Conservation (phyloP, 2,329 filamentous ascomycete genomes). For the Sclerotinia minor region DNA sequence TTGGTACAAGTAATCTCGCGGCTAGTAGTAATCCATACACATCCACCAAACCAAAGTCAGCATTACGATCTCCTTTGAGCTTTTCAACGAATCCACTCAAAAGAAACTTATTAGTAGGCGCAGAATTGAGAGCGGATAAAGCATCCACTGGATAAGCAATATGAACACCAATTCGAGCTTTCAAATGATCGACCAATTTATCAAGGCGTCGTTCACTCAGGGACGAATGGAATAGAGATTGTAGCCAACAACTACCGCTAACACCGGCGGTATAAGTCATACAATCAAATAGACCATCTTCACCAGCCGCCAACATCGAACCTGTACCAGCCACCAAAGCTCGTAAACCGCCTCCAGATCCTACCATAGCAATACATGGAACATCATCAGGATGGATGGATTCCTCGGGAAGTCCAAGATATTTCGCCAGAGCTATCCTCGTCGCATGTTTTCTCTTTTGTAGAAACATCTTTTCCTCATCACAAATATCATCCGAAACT, state of each 20-base stretch:
- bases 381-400: constrained; percentile 93
- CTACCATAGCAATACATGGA: constrained; percentile 89
- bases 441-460: constrained; percentile 67
- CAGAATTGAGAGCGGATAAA: constrained; percentile 75
- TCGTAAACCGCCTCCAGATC: constrained; percentile 86
- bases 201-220: constrained; percentile 68
- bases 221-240: constrained; percentile 82
- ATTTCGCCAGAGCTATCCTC: constrained; percentile 73
- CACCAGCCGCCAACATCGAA: constrained; percentile 78
- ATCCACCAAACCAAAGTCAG: constrained; percentile 88
- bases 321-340: constrained; percentile 89
- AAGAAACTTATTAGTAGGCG: constrained; percentile 90
- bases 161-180: constrained; percentile 79
- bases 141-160: constrained; percentile 90
- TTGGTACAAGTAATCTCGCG: constrained; percentile 80
- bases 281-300: constrained; percentile 90
- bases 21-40: constrained; percentile 86
- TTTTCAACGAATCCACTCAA: constrained; percentile 90
- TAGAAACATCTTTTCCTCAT: constrained; percentile 77
- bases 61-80: constrained; percentile 74
- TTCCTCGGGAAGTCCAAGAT: constrained; percentile 73
- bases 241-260: constrained; percentile 94
- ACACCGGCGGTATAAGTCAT: constrained; percentile 94
- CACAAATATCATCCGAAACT: constrained; percentile 76
- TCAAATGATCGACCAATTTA: constrained; percentile 79